Percentiles rank a stretch among this genome's conserved stretches.
These are phyloP conservation scores for Podospora didyma DNA, from an alignment of 495 filamentous ascomycete species.

Conservation along the genomic window DNA sequence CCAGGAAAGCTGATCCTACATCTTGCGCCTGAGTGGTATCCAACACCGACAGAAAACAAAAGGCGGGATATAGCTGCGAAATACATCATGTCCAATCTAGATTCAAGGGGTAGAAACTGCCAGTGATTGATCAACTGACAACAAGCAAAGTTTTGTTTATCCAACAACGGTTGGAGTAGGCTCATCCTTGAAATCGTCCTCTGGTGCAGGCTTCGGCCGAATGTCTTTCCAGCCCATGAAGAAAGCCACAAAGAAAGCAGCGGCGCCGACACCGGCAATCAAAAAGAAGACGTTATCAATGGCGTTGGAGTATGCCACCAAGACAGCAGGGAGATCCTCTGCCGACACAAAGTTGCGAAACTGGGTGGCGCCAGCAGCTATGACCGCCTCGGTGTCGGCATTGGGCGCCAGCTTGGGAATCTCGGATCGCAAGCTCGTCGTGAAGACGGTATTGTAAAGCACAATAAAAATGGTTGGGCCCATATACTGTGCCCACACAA, in stretches of 20 bases:
- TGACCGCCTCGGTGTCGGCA: slow-evolving; percentile 15
- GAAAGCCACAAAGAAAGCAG: slow-evolving; percentile 32
- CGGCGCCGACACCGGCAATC: slow-evolving; percentile 24
- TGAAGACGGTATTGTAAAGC: slow-evolving; percentile 40
- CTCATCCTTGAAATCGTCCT: slow-evolving; percentile 22
- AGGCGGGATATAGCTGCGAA: no score
- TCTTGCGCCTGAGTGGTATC: no score
- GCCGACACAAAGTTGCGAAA: slow-evolving; percentile 29
- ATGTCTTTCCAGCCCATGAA: slow-evolving; percentile 54
- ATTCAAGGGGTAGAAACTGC: no score
- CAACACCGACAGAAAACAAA: no score
- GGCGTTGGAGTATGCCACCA: slow-evolving; percentile 41
- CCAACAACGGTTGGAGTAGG: neutral
- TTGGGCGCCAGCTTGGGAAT: slow-evolving; percentile 32
- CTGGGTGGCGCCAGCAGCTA: slow-evolving; percentile 29
- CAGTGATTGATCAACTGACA: no score
- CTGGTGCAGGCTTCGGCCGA: slow-evolving; percentile 18
- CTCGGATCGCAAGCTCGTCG: slow-evolving; percentile 30
- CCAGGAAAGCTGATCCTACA: no score
- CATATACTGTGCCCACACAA: slow-evolving; percentile 56
- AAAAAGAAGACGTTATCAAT: slow-evolving; percentile 42
- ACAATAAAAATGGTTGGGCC: slow-evolving; percentile 56
- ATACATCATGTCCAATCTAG: no score
- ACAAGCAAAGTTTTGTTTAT: no score
- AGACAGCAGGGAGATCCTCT: slow-evolving; percentile 24